phyloP scores from a whole-genome alignment of 1,284 basidiomycete genomes.

The Vanrija pseudolonga region DNA sequence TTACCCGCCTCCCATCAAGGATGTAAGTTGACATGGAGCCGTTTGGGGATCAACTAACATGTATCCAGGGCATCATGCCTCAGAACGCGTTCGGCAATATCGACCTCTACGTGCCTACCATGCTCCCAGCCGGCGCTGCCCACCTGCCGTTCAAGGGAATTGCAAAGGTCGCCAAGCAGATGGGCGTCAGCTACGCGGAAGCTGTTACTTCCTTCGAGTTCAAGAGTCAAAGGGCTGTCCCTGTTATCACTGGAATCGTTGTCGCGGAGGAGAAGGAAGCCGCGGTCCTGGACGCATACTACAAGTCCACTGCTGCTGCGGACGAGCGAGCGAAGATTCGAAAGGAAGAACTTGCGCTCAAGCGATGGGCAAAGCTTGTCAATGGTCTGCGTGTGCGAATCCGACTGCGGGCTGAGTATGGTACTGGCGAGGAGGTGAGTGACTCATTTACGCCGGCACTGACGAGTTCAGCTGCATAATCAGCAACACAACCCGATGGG shows the following conservation, averaged over 20 bases:
- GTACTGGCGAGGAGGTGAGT: conserved; percentile 46
- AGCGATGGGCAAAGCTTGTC: conserved; percentile 83
- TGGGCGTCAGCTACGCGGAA: conserved; percentile 87
- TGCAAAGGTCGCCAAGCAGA: conserved; percentile 79
- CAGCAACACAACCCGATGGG: conserved; percentile 36
- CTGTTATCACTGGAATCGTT: conserved; percentile 81
- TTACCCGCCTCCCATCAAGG: conserved; percentile 69
- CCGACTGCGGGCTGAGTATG: conserved; percentile 78
- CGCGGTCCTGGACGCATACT: conserved; percentile 78
- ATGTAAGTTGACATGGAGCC: conserved; percentile 62
- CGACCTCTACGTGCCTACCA: conserved; percentile 89
- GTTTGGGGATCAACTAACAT: conserved; percentile 3
- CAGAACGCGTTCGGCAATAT: conserved; percentile 97
- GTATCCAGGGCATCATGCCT: conserved; percentile 74
- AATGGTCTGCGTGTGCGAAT: conserved; percentile 81
- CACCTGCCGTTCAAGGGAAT: conserved; percentile 87
- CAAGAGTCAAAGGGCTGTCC: conserved; percentile 77
- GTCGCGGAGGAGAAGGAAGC: conserved; percentile 76
- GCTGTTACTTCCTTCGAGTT: conserved; percentile 89
- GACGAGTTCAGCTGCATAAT: conserved; percentile 27
- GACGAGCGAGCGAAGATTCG: conserved; percentile 73
- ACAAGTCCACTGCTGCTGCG: conserved; percentile 71
- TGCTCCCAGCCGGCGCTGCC: conserved; percentile 83
- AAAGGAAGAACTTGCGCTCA: conserved; percentile 73
- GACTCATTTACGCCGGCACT: neutral